A percentile compares a stretch with the other conserved stretches of the same genome.
These are phyloP conservation scores for Thielaviopsis punctulata DNA, from an alignment of 2,329 filamentous ascomycete species.

Conservation along the genomic window DNA sequence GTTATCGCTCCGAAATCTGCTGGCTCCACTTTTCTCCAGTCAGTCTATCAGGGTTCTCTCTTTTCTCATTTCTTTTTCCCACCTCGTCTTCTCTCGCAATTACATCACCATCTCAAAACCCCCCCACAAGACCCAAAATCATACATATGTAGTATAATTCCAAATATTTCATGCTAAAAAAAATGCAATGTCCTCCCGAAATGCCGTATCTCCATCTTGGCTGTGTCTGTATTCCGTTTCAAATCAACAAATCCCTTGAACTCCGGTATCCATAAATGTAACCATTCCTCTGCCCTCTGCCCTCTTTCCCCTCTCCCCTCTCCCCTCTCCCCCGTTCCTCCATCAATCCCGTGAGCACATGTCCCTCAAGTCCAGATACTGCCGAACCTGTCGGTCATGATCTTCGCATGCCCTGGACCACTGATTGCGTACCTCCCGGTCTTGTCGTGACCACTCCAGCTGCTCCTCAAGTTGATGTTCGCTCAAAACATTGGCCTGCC, in stretches of 20 bases:
- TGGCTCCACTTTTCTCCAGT: background rate
- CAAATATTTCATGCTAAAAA: background rate
- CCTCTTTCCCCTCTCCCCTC: too few species aligned
- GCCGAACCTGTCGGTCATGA: slow-evolving; percentile 40
- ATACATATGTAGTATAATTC: background rate
- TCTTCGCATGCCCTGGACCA: slow-evolving; percentile 43
- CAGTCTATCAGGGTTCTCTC: background rate
- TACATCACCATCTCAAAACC: too few species aligned
- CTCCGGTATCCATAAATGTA: background rate
- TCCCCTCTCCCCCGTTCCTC: too few species aligned
- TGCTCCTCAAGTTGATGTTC: slow-evolving; percentile 29
- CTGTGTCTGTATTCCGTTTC: background rate
- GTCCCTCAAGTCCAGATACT: slow-evolving; percentile 33
- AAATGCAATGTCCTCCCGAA: background rate
- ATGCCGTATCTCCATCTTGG: background rate
- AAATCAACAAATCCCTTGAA: background rate
- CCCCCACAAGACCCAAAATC: too few species aligned
- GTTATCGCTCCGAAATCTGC: background rate
- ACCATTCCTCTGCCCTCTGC: background rate
- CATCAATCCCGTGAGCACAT: background rate
- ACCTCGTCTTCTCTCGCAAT: too few species aligned
- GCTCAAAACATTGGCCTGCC: slow-evolving; percentile 27
- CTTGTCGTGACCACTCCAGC: slow-evolving; percentile 41
- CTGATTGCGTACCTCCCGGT: slow-evolving; percentile 41
- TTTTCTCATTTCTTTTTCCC: too few species aligned